These are phyloP conservation scores for Cladosporium velox DNA, from an alignment of 2,329 filamentous ascomycete species.

Conservation along the genomic window DNA sequence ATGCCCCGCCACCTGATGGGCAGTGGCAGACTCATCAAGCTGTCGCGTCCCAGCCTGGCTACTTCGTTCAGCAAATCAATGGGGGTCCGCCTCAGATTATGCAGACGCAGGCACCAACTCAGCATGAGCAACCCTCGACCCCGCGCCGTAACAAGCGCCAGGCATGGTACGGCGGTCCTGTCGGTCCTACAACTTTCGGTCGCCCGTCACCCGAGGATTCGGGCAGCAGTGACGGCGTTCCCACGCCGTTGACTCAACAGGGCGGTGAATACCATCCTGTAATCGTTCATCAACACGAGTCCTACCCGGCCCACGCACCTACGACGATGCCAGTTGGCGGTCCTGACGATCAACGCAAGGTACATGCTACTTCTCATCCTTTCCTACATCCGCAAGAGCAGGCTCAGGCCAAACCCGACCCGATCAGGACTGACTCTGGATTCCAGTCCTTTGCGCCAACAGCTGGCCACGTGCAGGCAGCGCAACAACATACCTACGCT, in stretches of 20 bases:
- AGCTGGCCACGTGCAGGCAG: slow-evolving; percentile 14
- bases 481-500: slow-evolving; percentile 35
- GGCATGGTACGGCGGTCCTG: slow-evolving; percentile 69
- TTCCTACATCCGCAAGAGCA: slow-evolving; percentile 23
- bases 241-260: slow-evolving; percentile 53
- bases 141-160: slow-evolving; percentile 65
- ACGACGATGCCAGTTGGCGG: slow-evolving; percentile 23
- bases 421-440: slow-evolving; percentile 37
- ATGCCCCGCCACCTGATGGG: slow-evolving; percentile 36
- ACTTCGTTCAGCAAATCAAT: slow-evolving; percentile 11
- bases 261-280: slow-evolving; percentile 54
- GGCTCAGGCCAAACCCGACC: slow-evolving; percentile 35
- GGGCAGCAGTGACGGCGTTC: slow-evolving; percentile 55
- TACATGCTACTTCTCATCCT: slow-evolving; percentile 29
- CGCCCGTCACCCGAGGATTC: slow-evolving; percentile 59
- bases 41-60: slow-evolving; percentile 2
- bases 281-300: slow-evolving; percentile 52
- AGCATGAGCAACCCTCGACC: slow-evolving; percentile 46
- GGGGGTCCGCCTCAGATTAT: slow-evolving; percentile 9
- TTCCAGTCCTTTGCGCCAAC: slow-evolving; percentile 34
- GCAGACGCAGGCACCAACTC: not conserved
- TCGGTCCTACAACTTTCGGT: slow-evolving; percentile 28
- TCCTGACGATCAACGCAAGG: slow-evolving; percentile 44
- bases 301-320: slow-evolving; percentile 7
- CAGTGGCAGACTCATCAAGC: slow-evolving; percentile 26